Conservation (phyloP, 2,329 filamentous ascomycete species). For the Clonostachys byssicola region DNA sequence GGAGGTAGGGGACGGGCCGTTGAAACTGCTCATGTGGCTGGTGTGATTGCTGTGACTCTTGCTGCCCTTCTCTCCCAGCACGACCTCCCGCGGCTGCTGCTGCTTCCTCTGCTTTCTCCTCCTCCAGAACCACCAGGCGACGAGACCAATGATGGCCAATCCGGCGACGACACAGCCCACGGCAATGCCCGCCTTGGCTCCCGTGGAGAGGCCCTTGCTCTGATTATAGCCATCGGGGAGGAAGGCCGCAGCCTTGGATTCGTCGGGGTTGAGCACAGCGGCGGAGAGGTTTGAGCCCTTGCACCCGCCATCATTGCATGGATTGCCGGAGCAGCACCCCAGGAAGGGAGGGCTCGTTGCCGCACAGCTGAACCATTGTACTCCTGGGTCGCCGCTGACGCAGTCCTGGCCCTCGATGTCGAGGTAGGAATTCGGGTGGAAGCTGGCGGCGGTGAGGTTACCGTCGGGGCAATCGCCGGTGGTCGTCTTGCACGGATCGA, state of each 20-base stretch:
- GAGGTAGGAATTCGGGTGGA: conserved; percentile 14
- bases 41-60: too few species aligned
- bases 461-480: conserved; percentile 23
- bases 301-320: conserved; percentile 13
- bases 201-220: conserved; percentile 14
- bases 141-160: neutral
- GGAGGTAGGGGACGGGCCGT: too few species aligned
- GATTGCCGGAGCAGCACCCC: conserved; percentile 24
- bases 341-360: conserved; percentile 16
- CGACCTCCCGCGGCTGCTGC: neutral
- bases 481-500: conserved; percentile 22
- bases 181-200: conserved; percentile 24
- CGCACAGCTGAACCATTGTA: conserved; percentile 21
- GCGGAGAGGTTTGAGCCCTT: neutral
- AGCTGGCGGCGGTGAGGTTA: conserved; percentile 13
- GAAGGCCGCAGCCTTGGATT: neutral
- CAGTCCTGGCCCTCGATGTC: conserved; percentile 19
- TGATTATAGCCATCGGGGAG: neutral
- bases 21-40: too few species aligned
- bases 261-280: neutral
- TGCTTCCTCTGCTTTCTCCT: neutral
- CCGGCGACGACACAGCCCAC: conserved; percentile 10
- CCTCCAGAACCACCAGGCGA: neutral
- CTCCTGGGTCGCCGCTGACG: conserved; percentile 4
- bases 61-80: too few species aligned